Evolutionary conservation across 306 rosid species (phyloP), one percentile per base, ranked within the genome.

Genomic region (Rubus idaeus): DNA sequence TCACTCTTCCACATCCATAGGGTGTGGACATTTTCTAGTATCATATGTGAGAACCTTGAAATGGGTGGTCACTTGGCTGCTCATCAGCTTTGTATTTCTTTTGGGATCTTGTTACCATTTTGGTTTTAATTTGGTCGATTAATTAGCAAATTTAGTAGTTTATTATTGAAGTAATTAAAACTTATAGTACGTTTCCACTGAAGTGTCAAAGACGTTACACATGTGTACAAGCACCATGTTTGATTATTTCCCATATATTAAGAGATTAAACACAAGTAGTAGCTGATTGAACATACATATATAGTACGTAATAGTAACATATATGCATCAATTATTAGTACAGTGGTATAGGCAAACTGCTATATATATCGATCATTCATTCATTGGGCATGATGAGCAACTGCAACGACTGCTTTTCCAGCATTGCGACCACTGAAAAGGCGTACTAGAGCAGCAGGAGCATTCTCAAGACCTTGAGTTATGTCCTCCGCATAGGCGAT

Each of bases 401-500:
- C 64, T 17, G 41, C 37, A 63, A 79, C 74, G 11, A 62, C 82
- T 35, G 16, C 49, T 61, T 70, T 78, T 4, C 82, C 53, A 21
- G 47, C 52, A 46, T 70, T 78, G 20, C 65, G 46, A 16, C 76
- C 53, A 5, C 23, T 57, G 18, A 30, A 71, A 41, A 67, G 68
- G 20, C 83, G n/a, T 0, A 63, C 73, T 26, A 64, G 18, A 10
- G 77, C 57, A 11, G 72, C 78, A 51, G 82, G 80, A 40, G 60
- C 80, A 11, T 61, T 68, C 60, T 77, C 75, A 35, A 77, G 80
- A 17, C 80, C 75, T 45, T 68, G 23, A 56, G 35, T 42, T 18
- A 77, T 68, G 75, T 77, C 80, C 9, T 77, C 80, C 68, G 30
- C 51, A 10, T 57, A 77, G 2, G 55, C 51, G 26, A 77, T 45